Evolutionary conservation across 1,284 basidiomycete genomes (phyloP).

Genomic region (Cutaneotrichosporon dermatis): DNA sequence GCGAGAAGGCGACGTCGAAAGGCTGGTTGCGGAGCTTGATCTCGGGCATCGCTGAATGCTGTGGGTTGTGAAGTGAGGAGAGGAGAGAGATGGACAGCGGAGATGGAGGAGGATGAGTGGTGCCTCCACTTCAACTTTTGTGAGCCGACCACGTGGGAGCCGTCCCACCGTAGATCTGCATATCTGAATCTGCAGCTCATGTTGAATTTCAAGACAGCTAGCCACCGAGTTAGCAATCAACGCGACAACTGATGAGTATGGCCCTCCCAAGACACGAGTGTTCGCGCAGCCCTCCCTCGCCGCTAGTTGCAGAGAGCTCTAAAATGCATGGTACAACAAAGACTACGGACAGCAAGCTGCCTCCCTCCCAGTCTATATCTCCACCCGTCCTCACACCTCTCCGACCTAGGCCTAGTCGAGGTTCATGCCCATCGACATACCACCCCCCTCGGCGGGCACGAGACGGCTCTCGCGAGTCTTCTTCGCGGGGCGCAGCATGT

Average conservation of each 20-base stretch:
- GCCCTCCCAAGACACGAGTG: too few species aligned
- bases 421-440: conserved; percentile 49
- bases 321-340: conserved; percentile 12
- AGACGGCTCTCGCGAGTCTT: conserved; percentile 61
- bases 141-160: too few species aligned
- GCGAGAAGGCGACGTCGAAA: conserved; percentile 86
- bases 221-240: too few species aligned
- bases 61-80: neutral
- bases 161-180: too few species aligned
- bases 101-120: too few species aligned
- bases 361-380: neutral
- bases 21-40: conserved; percentile 56
- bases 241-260: too few species aligned
- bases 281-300: too few species aligned
- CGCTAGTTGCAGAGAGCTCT: neutral
- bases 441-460: conserved; percentile 53
- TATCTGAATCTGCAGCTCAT: too few species aligned
- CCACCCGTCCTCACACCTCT: neutral
- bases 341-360: neutral
- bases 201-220: too few species aligned
- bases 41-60: conserved; percentile 37
- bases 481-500: conserved; percentile 51
- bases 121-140: conserved; percentile 7
- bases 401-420: conserved; percentile 18
- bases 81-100: too few species aligned